Conservation (phyloP, 495 filamentous ascomycete genomes). For the Eremomyces bilateralis region DNA sequence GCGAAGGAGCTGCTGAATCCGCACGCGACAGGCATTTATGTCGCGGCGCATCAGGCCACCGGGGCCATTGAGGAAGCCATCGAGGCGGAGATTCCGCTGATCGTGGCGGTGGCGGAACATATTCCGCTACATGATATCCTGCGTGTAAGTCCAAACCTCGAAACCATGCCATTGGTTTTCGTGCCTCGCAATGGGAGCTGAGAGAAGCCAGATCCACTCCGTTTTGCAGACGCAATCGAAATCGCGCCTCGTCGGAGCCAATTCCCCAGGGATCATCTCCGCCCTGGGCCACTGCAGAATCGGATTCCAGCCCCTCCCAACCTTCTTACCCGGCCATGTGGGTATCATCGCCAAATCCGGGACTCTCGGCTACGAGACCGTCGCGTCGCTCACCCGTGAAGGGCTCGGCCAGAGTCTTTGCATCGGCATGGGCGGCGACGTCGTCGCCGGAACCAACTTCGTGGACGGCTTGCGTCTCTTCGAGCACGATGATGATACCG, state of each 20-base stretch:
- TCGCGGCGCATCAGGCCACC: conserved; percentile 56
- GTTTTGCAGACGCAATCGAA: conserved; percentile 64
- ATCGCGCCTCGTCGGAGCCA: conserved; percentile 64
- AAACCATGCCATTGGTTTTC: too few relatives aligned
- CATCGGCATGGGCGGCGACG: conserved; percentile 76
- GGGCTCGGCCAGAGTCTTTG: conserved; percentile 72
- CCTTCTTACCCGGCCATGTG: conserved; percentile 50
- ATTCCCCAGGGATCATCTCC: conserved; percentile 77
- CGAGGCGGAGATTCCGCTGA: conserved; percentile 66
- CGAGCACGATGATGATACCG: conserved; percentile 50
- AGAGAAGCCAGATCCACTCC: conserved; percentile 36
- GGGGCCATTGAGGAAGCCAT: conserved; percentile 75
- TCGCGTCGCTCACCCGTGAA: conserved; percentile 59
- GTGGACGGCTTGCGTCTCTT: conserved; percentile 56
- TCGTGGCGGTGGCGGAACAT: conserved; percentile 82
- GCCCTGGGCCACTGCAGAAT: conserved; percentile 62
- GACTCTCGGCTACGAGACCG: conserved; percentile 73
- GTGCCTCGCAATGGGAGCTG: neutral
- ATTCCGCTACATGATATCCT: conserved; percentile 75
- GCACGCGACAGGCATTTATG: conserved; percentile 71
- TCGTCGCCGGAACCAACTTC: conserved; percentile 61
- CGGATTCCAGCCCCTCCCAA: conserved; percentile 66
- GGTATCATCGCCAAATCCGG: conserved; percentile 78
- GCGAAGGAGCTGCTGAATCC: conserved; percentile 58
- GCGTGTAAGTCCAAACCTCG: conserved; percentile 30